These are phyloP conservation scores for Pseudogymnoascus sp. DNA, from an alignment of 2,329 filamentous ascomycete genomes.

Conservation along the genomic window DNA sequence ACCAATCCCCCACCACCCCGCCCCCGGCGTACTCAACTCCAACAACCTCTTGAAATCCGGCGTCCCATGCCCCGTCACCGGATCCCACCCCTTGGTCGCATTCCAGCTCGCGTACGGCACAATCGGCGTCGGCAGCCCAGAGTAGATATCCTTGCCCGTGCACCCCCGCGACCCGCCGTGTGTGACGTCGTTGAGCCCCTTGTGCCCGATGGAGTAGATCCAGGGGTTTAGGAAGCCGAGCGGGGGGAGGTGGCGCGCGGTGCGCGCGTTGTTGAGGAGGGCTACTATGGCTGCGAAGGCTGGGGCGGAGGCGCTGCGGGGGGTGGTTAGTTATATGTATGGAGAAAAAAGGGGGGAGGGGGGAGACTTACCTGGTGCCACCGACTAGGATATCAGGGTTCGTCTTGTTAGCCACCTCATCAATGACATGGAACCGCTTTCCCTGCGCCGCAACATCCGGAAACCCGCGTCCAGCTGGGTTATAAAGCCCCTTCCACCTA, in stretches of 20 bases:
- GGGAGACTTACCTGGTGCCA: conserved; percentile 17
- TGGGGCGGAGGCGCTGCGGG: conserved; percentile 44
- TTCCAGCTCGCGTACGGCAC: conserved; percentile 33
- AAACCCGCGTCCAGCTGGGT: conserved; percentile 42
- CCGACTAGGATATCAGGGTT: conserved; percentile 13
- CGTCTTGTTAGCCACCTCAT: background rate
- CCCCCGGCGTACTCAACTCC: conserved; percentile 14
- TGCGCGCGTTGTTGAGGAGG: conserved; percentile 53
- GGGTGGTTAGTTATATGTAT: conserved; percentile 22
- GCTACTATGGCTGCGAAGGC: conserved; percentile 49
- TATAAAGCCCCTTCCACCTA: conserved; percentile 39
- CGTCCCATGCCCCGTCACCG: conserved; percentile 40
- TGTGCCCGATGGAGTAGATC: conserved; percentile 42
- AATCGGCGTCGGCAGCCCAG: conserved; percentile 14
- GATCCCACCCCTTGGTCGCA: conserved; percentile 38
- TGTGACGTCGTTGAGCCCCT: conserved; percentile 40
- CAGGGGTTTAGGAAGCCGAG: conserved; percentile 53
- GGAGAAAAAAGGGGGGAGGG: background rate
- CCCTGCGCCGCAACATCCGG: conserved; percentile 49
- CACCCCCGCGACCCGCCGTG: conserved; percentile 32
- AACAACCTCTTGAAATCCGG: conserved; percentile 36
- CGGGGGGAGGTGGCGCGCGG: conserved; percentile 37
- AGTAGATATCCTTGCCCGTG: conserved; percentile 22
- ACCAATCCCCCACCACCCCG: background rate
- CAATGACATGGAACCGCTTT: conserved; percentile 39